Evolutionary conservation across 495 filamentous ascomycete genomes (phyloP).

Genomic region (Terfezia claveryi): DNA sequence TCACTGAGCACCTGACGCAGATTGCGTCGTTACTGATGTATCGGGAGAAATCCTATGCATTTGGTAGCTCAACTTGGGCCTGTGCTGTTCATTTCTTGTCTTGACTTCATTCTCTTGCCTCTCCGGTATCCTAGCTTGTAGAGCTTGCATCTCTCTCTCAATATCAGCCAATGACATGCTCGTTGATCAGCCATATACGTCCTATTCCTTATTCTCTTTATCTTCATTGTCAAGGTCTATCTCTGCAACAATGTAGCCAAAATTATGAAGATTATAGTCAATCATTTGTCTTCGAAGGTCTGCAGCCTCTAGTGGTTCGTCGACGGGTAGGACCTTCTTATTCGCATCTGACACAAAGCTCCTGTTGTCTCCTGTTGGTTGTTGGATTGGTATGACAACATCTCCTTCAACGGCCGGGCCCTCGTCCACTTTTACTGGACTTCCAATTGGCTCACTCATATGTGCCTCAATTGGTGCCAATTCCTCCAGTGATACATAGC

Average conservation of each 20-base stretch:
- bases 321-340: constrained; percentile 9
- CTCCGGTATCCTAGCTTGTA: constrained; percentile 37
- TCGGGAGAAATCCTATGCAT: background rate
- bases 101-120: constrained; percentile 6
- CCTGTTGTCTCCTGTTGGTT: too few species aligned
- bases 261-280: constrained; percentile 61
- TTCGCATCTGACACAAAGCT: too few species aligned
- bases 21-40: background rate
- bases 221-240: constrained; percentile 47
- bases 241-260: constrained; percentile 83
- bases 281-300: constrained; percentile 74
- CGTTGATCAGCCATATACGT: constrained; percentile 44
- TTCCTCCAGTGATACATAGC: too few species aligned
- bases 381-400: too few species aligned
- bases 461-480: too few species aligned
- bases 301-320: constrained; percentile 62
- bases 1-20: too few species aligned
- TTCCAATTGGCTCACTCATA: too few species aligned
- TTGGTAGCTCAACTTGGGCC: constrained; percentile 7
- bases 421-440: too few species aligned
- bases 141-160: constrained; percentile 52
- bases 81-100: background rate
- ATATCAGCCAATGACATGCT: constrained; percentile 48
- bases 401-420: too few species aligned
- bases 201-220: constrained; percentile 37